Evolutionary conservation across 352 stramenopile genomes (phyloP), one percentile per base, ranked within the genome.

Genomic region (Globisporangium irregulare): DNA sequence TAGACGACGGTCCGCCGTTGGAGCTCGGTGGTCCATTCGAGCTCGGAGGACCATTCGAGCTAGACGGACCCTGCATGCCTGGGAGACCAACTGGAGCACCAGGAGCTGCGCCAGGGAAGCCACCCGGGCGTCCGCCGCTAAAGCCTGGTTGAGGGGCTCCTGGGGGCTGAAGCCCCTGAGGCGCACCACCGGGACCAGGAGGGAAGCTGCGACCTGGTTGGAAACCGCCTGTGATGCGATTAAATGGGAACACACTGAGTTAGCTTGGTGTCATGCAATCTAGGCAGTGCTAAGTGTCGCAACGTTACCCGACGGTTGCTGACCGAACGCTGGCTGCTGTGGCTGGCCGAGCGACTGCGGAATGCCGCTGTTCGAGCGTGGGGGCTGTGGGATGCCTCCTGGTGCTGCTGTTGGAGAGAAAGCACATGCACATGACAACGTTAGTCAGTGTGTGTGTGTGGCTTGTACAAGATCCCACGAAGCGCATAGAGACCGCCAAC

Each of bases 291-390:
- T 32, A 15, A 20, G 2, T n/a, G 53, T 15, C 53, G 5, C 22
- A 8, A 15, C 43, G 43, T 46, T 55, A 70, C 65, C 65, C 56
- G 58, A 46, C 8, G 65, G 57, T 48, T 59, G 65, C 20, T 69
- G 64, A 2, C 63, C 59, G n/a, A 65, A 65, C 6, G 34, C 50
- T 38, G 53, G 36, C 53, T 67, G 62, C 59, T 22, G 58, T 18
- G 59, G 29, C 20, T 62, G 60, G 7, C 20, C 32, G 32, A 70
- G 64, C 29, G 59, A 68, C 53, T 59, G 65, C 59, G 27, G 43
- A 32, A 57, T 51, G 32, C 69, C 68, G 25, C 73, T 70, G 38
- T 80, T 74, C 14, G 78, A 80, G 64, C 73, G 69, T 10, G 77
- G 75, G 46, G 79, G 73, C 18, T 81, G 73, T 9, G 73, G 74